phyloP scores from a whole-genome alignment of 2,329 filamentous ascomycete genomes.

The Talaromyces sp. region DNA sequence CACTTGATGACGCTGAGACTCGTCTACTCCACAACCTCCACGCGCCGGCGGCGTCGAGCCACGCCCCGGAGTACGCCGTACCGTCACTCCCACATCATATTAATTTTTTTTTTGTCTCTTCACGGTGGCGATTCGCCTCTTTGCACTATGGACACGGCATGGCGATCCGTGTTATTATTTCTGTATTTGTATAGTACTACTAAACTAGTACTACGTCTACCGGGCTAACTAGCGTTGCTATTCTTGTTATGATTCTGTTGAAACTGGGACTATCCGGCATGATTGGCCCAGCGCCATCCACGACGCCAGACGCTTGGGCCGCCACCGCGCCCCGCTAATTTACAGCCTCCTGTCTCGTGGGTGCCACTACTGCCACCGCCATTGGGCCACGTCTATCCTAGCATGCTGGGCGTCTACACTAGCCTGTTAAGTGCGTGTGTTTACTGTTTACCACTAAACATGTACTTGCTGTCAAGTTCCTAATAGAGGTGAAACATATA shows the following conservation, averaged over 20 bases:
- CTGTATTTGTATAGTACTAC: too few relatives aligned
- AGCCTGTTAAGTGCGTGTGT: too few relatives aligned
- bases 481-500: too few relatives aligned
- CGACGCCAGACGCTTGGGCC: background rate
- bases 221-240: too few relatives aligned
- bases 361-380: background rate
- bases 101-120: background rate
- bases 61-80: background rate
- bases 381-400: too few relatives aligned
- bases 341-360: background rate
- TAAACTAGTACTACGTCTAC: too few relatives aligned
- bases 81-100: background rate
- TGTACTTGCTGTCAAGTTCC: too few relatives aligned
- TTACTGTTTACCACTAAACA: too few relatives aligned
- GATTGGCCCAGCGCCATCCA: too few relatives aligned
- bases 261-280: too few relatives aligned
- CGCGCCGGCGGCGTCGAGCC: background rate
- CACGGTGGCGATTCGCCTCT: background rate
- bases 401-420: too few relatives aligned
- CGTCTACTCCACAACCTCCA: background rate
- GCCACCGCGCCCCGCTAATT: background rate
- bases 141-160: background rate
- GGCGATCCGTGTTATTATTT: background rate
- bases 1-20: conserved; percentile 9
- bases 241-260: too few relatives aligned